phyloP scores from a whole-genome alignment of 2,329 filamentous ascomycete genomes.

The Xylaria sp. region DNA sequence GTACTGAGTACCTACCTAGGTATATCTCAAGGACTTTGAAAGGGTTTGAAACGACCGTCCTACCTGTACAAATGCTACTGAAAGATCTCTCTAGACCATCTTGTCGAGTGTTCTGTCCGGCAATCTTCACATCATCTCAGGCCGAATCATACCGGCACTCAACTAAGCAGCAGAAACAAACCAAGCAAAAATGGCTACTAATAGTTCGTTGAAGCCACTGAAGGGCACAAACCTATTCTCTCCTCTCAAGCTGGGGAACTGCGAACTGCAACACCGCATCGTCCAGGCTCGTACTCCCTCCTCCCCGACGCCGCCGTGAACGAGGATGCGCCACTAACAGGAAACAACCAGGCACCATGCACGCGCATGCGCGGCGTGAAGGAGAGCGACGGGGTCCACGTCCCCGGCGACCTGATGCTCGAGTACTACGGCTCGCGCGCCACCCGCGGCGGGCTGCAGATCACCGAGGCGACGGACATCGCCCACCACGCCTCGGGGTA shows the following conservation, averaged over 20 bases:
- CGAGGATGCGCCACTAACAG: neutral
- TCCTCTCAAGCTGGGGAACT: conserved; percentile 39
- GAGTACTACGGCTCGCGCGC: conserved; percentile 33
- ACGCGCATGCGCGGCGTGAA: conserved; percentile 37
- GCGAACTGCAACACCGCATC: conserved; percentile 41
- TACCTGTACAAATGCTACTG: no score
- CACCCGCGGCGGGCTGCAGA: conserved; percentile 44
- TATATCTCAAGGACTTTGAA: neutral
- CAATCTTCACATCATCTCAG: neutral
- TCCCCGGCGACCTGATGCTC: conserved; percentile 36
- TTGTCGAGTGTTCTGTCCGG: neutral
- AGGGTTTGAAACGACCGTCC: no score
- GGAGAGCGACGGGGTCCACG: conserved; percentile 39
- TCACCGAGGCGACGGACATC: conserved; percentile 59
- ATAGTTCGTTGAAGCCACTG: conserved; percentile 15
- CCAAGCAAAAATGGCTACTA: neutral
- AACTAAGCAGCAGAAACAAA: neutral
- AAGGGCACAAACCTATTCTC: conserved; percentile 38
- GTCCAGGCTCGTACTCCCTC: conserved; percentile 37
- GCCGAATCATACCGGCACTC: neutral
- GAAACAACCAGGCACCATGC: conserved; percentile 28
- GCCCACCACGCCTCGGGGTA: conserved; percentile 51
- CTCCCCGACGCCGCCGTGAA: neutral
- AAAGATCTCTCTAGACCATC: neutral
- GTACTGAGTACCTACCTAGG: neutral